Conservation (phyloP, 1,139 yeast species). For the Hyphopichia buzzinii region DNA sequence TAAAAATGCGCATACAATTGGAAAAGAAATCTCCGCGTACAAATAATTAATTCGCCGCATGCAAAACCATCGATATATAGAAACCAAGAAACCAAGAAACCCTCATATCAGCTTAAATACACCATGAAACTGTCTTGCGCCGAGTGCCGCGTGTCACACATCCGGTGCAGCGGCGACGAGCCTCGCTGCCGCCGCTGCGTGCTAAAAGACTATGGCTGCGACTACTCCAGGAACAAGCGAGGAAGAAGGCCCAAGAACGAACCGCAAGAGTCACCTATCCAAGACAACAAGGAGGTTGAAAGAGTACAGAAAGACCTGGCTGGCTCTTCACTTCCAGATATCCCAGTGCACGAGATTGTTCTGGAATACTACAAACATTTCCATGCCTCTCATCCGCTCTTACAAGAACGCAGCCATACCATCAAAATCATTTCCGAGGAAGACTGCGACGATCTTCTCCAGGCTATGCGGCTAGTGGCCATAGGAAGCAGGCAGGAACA, state of each 20-base stretch:
- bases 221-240: not conserved
- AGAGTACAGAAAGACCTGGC: not conserved
- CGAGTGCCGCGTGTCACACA: constrained; percentile 1
- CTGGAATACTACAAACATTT: not conserved
- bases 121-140: not conserved
- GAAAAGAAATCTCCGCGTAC: not conserved
- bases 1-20: too few species aligned
- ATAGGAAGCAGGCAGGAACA: not conserved
- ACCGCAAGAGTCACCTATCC: not conserved
- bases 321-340: too few species aligned
- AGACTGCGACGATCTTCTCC: not conserved
- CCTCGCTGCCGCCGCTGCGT: constrained; percentile 2
- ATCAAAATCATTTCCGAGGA: not conserved
- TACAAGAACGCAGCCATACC: not conserved
- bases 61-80: not conserved
- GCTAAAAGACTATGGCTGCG: not conserved
- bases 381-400: constrained; percentile 1
- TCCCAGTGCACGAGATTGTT: not conserved
- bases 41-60: not conserved
- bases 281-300: not conserved
- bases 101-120: not conserved
- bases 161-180: not conserved
- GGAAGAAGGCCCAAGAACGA: not conserved
- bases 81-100: not conserved
- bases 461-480: not conserved